Base-by-base conservation (phyloP, 2,329 filamentous ascomycete species). In the Lachnellula cervina region DNA sequence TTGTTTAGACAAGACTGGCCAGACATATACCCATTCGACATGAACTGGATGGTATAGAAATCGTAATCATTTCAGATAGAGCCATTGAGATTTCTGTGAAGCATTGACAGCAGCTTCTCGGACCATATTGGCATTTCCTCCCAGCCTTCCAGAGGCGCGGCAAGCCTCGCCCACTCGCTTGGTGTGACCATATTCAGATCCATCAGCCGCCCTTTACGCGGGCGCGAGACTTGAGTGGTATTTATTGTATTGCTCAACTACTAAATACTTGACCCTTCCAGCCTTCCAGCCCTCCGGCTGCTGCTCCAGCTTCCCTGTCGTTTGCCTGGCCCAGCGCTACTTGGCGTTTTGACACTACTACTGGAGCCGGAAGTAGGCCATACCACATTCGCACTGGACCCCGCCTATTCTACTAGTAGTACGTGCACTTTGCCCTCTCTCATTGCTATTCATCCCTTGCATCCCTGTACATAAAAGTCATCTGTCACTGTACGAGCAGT, bases 391-490 rank as follows among this genome's bases (percentile, higher is more conserved):
- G 38, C 21, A 47, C 34, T 25, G 51, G 34, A 52, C 54, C 52
- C 54, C 54, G 47, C 54, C 54, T 53, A 45, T 9, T 21, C 37
- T 44, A 44, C 42, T 44, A 50, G 48, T 51, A 54, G 57, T 59
- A 54, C 51, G 52, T 55, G 49, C 55, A 47, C 57, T 50, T 59
- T 59, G 52, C 55, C 57, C 23, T 50, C 57, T 59, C 45, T 35
- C 28, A 32, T 32, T 40, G 55, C 54, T 57, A 35, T 59, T 53
- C 48, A 49, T 55, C 61, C 62, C 61, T 63, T 60, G 54, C 59
- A 63, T 63, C 63, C 63, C 60, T 59, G 63, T 56, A 54, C 52
- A 51, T 56, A 44, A 59, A 61, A 62, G 59, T 63, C 58, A 64
- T 64, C 59, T 65, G 28, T 32, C 28, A 32, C 28, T 32, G 63